Base-by-base conservation (phyloP, 495 filamentous ascomycete species). In the Daldinia caldariorum region DNA sequence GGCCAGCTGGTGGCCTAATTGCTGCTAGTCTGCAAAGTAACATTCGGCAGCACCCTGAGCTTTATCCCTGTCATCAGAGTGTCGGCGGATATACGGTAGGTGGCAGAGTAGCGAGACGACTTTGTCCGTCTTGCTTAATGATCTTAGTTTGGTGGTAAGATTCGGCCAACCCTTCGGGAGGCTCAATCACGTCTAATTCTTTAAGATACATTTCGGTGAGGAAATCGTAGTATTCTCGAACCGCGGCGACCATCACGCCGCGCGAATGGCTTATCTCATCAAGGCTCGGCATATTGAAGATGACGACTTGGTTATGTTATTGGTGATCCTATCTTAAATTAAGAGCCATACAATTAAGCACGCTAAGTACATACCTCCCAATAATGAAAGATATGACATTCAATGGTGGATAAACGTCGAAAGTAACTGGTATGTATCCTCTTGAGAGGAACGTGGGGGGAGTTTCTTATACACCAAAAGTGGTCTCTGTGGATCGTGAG, bases 141-240 rank as follows among this genome's bases (percentile, higher is more conserved):
- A 18, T 18, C 16, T n/a, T 9, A 45, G 73, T 75, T 7, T 76
- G 60, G 35, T 76, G 73, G n/a, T 18, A 9, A 45, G 41, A 45
- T 45, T 45, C 16, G 41, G 41, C 41, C 41, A 45, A 18, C 41
- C 16, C 41, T 9, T 45, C 41, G 16, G 41, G 41, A 45, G 41
- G 41, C 8, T 45, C 41, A 45, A 45, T 45, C 16, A 45, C 41
- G 41, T 45, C 41, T 7, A n/a, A 20, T 9, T 45, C 41, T 45
- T 45, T 18, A 45, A 45, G 41, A 18, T 45, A 51, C 49, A 51
- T 51, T 9, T 12, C 22, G 20, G 45, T 49, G 16, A 18, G 16
- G 6, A 49, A 49, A 12, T 12, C 4, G 10, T 39, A 39, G 13
- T 39, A 39, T 8, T 39, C 37, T 39, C 6, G 41, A 8, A 9